Evolutionary conservation across 805 yeast species (phyloP), one percentile per base, ranked within the genome.

Genomic region (Cyberlindnera xylosilytica): DNA sequence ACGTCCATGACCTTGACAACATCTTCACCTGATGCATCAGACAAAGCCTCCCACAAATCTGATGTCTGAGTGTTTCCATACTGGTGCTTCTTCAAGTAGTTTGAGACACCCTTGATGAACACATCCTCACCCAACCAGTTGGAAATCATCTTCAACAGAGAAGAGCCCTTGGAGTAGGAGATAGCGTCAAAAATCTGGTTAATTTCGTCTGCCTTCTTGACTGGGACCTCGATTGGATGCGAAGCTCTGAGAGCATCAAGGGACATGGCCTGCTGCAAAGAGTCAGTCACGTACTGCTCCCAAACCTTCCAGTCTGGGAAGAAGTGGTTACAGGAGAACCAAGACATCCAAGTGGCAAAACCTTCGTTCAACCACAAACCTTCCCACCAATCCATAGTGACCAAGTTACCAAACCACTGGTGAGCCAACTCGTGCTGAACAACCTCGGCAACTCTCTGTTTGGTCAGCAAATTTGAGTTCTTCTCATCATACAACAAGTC

Each of bases 331-430:
- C 87, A 81, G 9, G 90, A 83, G 59, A 78, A 82, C 89, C 91
- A 86, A 4, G 91, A 85, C 83, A 83, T 84, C 87, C 91, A 86
- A 41, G 95, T 86, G 37, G 95, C 95, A 54, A 86, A 87, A 35
- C 93, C 91, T 68, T 86, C 95, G 61, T 86, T 86, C 55, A 86
- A 74, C 91, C 93, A 86, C 57, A 86, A 74, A 51, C 87, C 91
- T 64, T 84, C 87, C 95, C 95, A 86, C 83, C 87, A 86, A 58
- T 85, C 90, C 95, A 86, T 86, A 41, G 95, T 86, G 46, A 86
- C 95, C 65, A 86, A 72, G 64, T 86, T 83, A 60, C 95, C 95
- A 57, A 86, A 86, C 95, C 95, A 86, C 69, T 86, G 95, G 64
- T 86, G 95, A 38, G 95, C 93, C 68, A 86, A 74, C 67, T 86